Evolutionary conservation across 176 grass and related monocot genomes (phyloP), one percentile per base, ranked within the genome.

Genomic region (Lolium perenne): DNA sequence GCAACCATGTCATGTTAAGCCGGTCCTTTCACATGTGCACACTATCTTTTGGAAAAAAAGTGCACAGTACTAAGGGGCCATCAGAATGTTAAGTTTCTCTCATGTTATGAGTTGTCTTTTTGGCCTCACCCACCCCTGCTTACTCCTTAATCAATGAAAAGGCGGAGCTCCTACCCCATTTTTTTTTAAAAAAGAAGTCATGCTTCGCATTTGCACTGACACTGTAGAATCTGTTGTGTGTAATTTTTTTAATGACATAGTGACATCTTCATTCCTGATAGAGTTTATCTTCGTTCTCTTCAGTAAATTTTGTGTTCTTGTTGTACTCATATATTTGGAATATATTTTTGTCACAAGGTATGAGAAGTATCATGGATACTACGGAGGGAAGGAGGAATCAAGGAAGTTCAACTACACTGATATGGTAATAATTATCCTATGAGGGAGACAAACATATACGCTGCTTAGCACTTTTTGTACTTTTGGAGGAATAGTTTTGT

Each of bases 381-480:
- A 92, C 1, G 97, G 97, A 90, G 97, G 97, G 38, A 89, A 99
- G 66, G 94, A 96, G 79, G 94, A 92, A 87, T 26, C 94, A 85
- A 99, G 97, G 79, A 99, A 99, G 85, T 82, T 87, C 77, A 99
- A 99, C 84, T 99, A 96, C 55, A 76, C 80, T 83, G 97, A 99
- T 82, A 96, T 99, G 97, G 97, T 99, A 91, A 80, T 49, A 35
- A 63, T 70, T 54, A 76, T 81, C 38, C 43, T 66, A 29, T 63
- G 26, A 11, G 1, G 18, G 45, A 73, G 46, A 32, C 57, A 59
- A 3, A 47, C 0, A 12, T 43, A 35, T 20, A 29, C 25, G 15
- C 0, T 41, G 59, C 73, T 43, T 59, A 74, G 0, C 14, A 40
- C 10, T 50, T 60, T 26, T 59, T 62, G 4, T 6, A 29, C 65